Base-by-base conservation (phyloP, 805 yeast species). In the Candida odintsovae region DNA sequence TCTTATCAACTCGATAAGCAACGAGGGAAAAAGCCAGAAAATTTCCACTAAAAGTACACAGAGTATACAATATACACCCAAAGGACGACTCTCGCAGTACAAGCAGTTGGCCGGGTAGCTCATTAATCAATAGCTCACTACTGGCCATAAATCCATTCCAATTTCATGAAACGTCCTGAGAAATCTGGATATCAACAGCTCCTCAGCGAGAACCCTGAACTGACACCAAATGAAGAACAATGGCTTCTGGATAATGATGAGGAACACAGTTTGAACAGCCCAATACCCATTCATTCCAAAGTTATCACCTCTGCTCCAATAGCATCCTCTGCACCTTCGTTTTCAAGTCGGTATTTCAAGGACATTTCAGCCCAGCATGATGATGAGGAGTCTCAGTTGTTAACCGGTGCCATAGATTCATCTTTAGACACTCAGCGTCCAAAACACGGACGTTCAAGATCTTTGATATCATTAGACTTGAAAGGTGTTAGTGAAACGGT, bases 381-480 rank as follows among this genome's bases (percentile, higher is more conserved):
- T 37, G 47, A 47, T 21, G 47, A 44, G 23, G 48, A 50, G 21
- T 40, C 41, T 8, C 47, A 41, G 4, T 16, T 43, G 20, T 11
- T 45, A 18, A 20, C 39, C 9, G 19, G 25, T 19, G 39, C 12
- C 8, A n/a, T 19, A 9, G 23, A 36, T 8, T 36, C 40, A 22
- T 11, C 19, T n/a, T 15, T 39, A 31, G 9, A 12, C 16, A 36
- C 25, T 12, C 23, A 25, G 5, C 22, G 16, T 19, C n/a, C 22
- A 3, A 3, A 12, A 31, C 31, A 40, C 15, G 44, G 28, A 12
- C 48, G 63, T 40, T 49, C 61, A 21, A 45, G 46, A 6, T 60
- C 64, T 1, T 42, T 55, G 2, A 48, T 58, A 12, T 59, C 64
- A 1, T 36, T 59, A 19, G 64, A 62, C 21, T 46, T 51, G 35